Percentiles rank a stretch among this genome's conserved stretches.
phyloP scores from a whole-genome alignment of 768 basidiomycete species.

The Rhodosporidiobolus odoratus region DNA sequence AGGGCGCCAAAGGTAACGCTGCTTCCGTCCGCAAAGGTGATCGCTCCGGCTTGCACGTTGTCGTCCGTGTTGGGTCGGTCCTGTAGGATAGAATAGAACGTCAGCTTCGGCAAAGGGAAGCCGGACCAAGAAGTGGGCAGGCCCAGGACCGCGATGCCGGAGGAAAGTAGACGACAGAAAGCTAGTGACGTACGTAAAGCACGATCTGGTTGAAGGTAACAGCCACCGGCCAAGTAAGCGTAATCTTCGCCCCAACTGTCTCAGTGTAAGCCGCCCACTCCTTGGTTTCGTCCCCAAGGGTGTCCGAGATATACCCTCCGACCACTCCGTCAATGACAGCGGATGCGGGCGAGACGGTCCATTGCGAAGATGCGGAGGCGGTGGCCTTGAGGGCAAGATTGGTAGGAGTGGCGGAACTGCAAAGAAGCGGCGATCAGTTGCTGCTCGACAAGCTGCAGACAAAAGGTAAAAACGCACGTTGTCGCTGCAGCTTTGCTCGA shows the following conservation, averaged over 20 bases:
- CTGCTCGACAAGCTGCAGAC: no score
- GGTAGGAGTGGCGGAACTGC: background rate
- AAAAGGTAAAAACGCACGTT: no score
- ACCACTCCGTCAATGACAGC: conserved; percentile 29
- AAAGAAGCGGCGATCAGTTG: background rate
- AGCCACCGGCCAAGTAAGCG: conserved; percentile 12
- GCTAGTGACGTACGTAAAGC: conserved; percentile 12
- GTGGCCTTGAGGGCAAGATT: conserved; percentile 20
- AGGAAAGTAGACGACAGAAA: background rate
- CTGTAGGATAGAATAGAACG: background rate
- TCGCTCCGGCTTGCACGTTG: conserved; percentile 16
- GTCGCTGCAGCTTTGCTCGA: no score
- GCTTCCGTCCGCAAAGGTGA: conserved; percentile 23
- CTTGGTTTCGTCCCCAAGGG: background rate
- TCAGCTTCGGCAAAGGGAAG: no score
- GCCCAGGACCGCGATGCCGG: no score
- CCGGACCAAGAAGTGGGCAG: no score
- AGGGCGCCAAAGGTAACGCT: conserved; percentile 7
- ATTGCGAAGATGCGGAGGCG: conserved; percentile 14
- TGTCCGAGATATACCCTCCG: conserved; percentile 23
- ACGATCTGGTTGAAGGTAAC: conserved; percentile 18
- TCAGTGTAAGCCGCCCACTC: conserved; percentile 21
- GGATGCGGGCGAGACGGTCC: conserved; percentile 4
- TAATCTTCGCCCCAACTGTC: conserved; percentile 9
- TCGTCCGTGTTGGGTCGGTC: conserved; percentile 30